Percentiles rank a stretch among this genome's conserved stretches.
Evolutionary conservation across 73 alveolate species (phyloP).

Genomic region (Paramecium caudatum): DNA sequence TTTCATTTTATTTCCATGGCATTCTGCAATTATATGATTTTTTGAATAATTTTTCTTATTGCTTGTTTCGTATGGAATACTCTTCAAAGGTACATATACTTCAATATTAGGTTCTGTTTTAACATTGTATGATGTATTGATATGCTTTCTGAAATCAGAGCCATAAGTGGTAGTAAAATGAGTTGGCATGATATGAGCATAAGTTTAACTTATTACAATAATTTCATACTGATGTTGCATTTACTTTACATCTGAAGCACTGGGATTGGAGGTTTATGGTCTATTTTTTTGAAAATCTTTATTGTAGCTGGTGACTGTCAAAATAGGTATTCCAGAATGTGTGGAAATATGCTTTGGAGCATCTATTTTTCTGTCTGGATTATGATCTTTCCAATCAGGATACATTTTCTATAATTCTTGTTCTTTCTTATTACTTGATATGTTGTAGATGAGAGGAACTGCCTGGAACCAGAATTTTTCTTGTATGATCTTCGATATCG

Average conservation of each 20-base stretch:
- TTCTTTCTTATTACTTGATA: constrained; percentile 40
- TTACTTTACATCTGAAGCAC: not conserved
- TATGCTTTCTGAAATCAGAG: constrained; percentile 1
- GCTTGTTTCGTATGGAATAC: not conserved
- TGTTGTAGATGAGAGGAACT: constrained; percentile 17
- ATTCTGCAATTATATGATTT: not conserved
- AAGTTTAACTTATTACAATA: constrained; percentile 13
- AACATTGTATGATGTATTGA: not conserved
- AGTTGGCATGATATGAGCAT: constrained; percentile 7
- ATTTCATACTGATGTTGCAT: constrained; percentile 2
- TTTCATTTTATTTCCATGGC: constrained; percentile 22
- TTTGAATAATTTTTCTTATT: not conserved
- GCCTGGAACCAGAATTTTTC: constrained; percentile 5
- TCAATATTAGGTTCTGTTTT: constrained; percentile 46
- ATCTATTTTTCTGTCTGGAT: not conserved
- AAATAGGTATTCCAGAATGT: constrained; percentile 34
- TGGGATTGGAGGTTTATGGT: not conserved
- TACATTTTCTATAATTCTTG: constrained; percentile 62
- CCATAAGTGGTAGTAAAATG: constrained; percentile 7
- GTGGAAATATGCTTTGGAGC: constrained; percentile 25
- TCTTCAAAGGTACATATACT: constrained; percentile 12
- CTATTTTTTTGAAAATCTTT: not conserved
- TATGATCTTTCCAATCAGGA: constrained; percentile 53
- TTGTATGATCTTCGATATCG: constrained; percentile 12
- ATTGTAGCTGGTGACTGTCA: constrained; percentile 5